Evolutionary conservation across 345 rosid species (phyloP), one percentile per base, ranked within the genome.

Genomic region (Eutrema yunnanense): DNA sequence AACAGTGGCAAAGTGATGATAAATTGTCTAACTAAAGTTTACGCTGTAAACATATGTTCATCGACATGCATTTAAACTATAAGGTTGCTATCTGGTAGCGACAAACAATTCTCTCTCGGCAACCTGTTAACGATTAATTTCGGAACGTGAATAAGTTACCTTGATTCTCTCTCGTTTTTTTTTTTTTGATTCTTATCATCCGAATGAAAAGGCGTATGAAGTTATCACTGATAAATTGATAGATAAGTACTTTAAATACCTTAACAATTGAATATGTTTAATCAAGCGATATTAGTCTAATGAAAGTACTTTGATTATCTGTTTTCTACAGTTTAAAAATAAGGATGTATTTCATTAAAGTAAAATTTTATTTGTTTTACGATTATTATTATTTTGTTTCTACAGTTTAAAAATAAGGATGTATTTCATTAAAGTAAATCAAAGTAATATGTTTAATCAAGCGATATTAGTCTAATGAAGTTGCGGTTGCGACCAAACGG

Each of bases 201-300:
- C 79, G 0, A 75, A 51, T 62, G 69, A 68, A 16, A 68, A 62
- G 42, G 32, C 74, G 0, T 75, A 75, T 22, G 36, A 37, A 12
- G 69, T 75, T 36, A 27, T 75, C 56, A 37, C 68, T 44, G 36
- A 75, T 52, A 60, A 75, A 51, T 5, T 67, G 73, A 0, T 67
- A 0, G 37, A 43, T 11, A 60, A 67, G 60, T 74, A 74, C 62
- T 42, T 26, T 6, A 50, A 74, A 33, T 59, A 59, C 38, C 73
- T 74, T 9, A 6, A 13, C 27, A 60, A 52, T 38, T 75, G 68
- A 74, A 10, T 46, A 19, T 37, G 42, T 47, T 8, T 57, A 22
- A 22, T 44, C 63, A 12, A 8, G 47, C 53, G 9, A 6, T 22
- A 27, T 33, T 19, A 16, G 50, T 55, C 22, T 9, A 9, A 46